Percentiles rank a stretch among this genome's conserved stretches.
Conservation (phyloP, 2,329 filamentous ascomycete species). For the Fusarium anthophilum region DNA sequence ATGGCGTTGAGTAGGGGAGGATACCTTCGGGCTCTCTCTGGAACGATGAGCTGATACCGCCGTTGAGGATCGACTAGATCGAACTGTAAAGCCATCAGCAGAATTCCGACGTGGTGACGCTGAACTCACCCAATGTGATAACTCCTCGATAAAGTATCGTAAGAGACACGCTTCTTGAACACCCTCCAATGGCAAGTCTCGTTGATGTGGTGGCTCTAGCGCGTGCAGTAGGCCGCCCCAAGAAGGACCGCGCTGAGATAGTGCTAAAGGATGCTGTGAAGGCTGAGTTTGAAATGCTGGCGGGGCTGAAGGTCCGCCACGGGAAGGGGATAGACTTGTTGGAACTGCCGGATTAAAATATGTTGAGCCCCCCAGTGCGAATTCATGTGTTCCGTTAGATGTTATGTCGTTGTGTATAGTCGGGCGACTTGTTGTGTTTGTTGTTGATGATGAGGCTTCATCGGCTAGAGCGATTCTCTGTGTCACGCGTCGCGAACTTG, state of each 20-base stretch:
- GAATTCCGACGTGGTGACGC: accelerated
- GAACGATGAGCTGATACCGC: slow-evolving; percentile 20
- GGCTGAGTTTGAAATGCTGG: not conserved
- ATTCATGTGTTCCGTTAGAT: too few species aligned
- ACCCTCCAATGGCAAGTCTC: not conserved
- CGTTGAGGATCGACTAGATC: slow-evolving; percentile 27
- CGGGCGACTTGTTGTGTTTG: not conserved
- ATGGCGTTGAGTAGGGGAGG: slow-evolving; percentile 29
- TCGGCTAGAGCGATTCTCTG: slow-evolving; percentile 14
- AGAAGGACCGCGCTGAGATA: slow-evolving; percentile 17
- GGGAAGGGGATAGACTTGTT: not conserved
- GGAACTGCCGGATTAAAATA: not conserved
- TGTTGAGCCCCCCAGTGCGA: not conserved
- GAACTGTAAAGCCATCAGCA: not conserved
- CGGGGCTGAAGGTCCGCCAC: not conserved
- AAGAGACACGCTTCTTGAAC: slow-evolving; percentile 36
- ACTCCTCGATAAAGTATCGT: slow-evolving; percentile 31
- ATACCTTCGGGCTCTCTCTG: slow-evolving; percentile 26
- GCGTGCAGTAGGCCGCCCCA: slow-evolving; percentile 12
- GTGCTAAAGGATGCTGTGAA: not conserved
- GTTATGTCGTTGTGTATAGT: not conserved
- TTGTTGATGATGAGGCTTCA: accelerated
- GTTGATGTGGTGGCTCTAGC: not conserved
- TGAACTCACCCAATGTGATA: slow-evolving; percentile 25
- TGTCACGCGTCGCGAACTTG: not conserved